A percentile compares a stretch with the other conserved stretches of the same genome.
phyloP scores from a whole-genome alignment of 768 basidiomycete species.

The Lanmaoa pseudosensibilis region DNA sequence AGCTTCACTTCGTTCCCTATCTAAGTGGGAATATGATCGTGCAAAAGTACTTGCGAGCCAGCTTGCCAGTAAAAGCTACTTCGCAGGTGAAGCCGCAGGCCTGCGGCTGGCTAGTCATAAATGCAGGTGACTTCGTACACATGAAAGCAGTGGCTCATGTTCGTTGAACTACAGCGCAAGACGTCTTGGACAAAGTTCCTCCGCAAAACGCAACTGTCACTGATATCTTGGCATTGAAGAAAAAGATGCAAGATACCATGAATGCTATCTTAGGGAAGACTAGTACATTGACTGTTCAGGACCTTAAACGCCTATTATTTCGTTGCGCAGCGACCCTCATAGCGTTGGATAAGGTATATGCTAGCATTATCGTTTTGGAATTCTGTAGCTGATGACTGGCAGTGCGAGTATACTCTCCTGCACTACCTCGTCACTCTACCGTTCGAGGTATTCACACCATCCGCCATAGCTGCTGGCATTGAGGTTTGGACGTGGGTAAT shows the following conservation, averaged over 20 bases:
- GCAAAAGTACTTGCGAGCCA: slow-evolving; percentile 82
- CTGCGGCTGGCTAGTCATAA: slow-evolving; percentile 66
- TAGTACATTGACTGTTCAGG: slow-evolving; percentile 73
- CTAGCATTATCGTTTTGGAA: background rate
- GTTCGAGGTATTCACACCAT: slow-evolving; percentile 84
- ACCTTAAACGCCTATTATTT: slow-evolving; percentile 82
- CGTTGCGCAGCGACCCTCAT: slow-evolving; percentile 83
- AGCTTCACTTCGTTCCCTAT: slow-evolving; percentile 57
- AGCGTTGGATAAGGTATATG: slow-evolving; percentile 57
- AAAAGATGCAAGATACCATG: slow-evolving; percentile 64
- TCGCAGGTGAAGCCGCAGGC: slow-evolving; percentile 82
- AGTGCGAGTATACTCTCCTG: slow-evolving; percentile 85
- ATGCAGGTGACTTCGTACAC: slow-evolving; percentile 41
- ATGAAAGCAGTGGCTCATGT: background rate
- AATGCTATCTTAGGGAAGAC: slow-evolving; percentile 70
- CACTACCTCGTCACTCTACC: slow-evolving; percentile 87
- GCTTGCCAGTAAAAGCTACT: slow-evolving; percentile 89
- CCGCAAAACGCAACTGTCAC: slow-evolving; percentile 56
- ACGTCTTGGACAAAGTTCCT: slow-evolving; percentile 60
- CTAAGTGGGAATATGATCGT: slow-evolving; percentile 73
- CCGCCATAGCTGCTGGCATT: slow-evolving; percentile 81
- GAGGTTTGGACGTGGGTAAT: slow-evolving; percentile 98
- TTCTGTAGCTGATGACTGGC: slow-evolving; percentile 5
- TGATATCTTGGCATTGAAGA: slow-evolving; percentile 66
- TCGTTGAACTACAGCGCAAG: slow-evolving; percentile 42